Percentiles rank a stretch among this genome's conserved stretches.
phyloP scores from a whole-genome alignment of 345 rosid genomes.

The Leavenworthia alabamica region DNA sequence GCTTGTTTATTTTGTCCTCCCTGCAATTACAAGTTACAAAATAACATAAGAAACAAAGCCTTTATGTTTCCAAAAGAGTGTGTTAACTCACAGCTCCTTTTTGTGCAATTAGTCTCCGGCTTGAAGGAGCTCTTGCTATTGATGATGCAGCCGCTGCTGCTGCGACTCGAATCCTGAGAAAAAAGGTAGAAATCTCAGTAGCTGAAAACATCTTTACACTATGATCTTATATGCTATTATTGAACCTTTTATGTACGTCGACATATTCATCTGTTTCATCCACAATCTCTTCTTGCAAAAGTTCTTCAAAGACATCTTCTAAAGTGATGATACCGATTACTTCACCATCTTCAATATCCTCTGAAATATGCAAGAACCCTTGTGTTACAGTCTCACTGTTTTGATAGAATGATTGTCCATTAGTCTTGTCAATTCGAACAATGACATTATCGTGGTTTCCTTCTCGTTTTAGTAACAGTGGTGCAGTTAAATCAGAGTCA shows the following conservation, averaged over 20 bases:
- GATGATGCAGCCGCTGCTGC: conserved; percentile 92
- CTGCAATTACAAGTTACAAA: background rate
- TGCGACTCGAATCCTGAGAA: conserved; percentile 86
- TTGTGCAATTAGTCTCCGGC: conserved; percentile 58
- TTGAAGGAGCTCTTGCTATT: conserved; percentile 90
- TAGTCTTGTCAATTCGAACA: conserved; percentile 57
- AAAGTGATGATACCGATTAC: conserved; percentile 93
- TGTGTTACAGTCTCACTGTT: conserved; percentile 35
- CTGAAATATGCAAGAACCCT: conserved; percentile 39
- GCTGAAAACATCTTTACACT: background rate
- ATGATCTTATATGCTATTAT: background rate
- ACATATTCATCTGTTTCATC: conserved; percentile 98
- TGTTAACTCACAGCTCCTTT: conserved; percentile 26
- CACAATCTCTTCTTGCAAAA: conserved; percentile 94
- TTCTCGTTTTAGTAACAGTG: conserved; percentile 56
- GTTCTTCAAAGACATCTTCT: conserved; percentile 97
- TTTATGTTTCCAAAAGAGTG: background rate
- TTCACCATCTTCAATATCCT: conserved; percentile 88
- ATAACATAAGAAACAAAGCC: background rate
- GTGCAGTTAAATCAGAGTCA: conserved; percentile 50
- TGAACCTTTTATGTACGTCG: conserved; percentile 89
- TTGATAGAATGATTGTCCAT: conserved; percentile 29
- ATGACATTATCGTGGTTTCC: conserved; percentile 49
- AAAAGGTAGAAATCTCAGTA: background rate
- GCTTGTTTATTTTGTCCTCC: conserved; percentile 29